Base-by-base conservation (phyloP, 441 rosid genomes). In the Manihot esculenta region DNA sequence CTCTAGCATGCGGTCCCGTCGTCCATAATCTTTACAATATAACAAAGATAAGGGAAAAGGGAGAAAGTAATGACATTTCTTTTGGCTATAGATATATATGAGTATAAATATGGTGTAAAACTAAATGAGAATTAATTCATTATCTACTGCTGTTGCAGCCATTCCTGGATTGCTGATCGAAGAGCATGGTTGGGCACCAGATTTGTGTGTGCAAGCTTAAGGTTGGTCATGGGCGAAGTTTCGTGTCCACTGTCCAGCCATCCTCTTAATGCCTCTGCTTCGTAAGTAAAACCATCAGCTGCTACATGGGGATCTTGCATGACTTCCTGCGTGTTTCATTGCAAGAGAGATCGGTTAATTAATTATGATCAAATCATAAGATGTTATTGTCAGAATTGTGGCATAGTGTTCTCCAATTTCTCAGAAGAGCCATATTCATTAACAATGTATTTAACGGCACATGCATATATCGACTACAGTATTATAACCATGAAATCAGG, bases 301-400 rank as follows among this genome's bases (percentile, higher is more conserved):
- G 97, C 97, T 55, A 94, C 92, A 10, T 87, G 93, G 20, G 97
- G 99, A 76, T 94, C 97, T 82, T 68, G 88, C 97, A 94, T 94
- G 48, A 94, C 87, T 86, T 94, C 99, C 99, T 94, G 81, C 72
- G 74, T 27, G 72, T 73, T 82, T 21, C 27, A 62, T 14, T 33
- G 60, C 66, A 48, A 44, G 18, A 30, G 49, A 49, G 20, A 48
- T 35, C 1, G 17, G 38, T n/a, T n/a, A n/a, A 17, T 53, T 72
- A n/a, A 18, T 44, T 41, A 49, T 11, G 24, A 10, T 23, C 30
- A 47, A 49, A 13, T 15, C 27, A 42, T 41, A n/a, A 69, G 27
- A 0, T 23, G 24, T 61, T 53, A 44, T 26, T 0, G 13, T 42
- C 14, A n/a, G 33, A 26, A 3, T 26, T 69, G 44, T n/a, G 10